Evolutionary conservation across 352 stramenopile genomes (phyloP).

Genomic region (Nothophytophthora sp.): DNA sequence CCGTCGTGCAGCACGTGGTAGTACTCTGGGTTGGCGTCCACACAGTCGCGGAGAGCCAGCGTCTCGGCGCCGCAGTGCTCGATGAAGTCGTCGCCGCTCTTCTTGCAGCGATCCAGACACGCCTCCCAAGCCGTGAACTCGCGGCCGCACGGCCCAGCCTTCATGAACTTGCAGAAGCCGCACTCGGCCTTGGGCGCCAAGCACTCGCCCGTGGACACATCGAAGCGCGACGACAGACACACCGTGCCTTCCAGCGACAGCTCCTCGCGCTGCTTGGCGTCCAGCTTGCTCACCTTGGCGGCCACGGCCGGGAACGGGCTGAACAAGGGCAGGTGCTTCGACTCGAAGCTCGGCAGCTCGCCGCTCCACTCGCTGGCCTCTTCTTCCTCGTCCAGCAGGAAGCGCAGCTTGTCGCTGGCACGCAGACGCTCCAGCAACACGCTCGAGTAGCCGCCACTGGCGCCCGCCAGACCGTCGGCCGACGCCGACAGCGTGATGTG

Average conservation of each 20-base stretch:
- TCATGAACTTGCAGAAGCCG: slow-evolving; percentile 92
- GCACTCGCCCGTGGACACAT: slow-evolving; percentile 51
- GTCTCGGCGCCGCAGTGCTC: slow-evolving; percentile 78
- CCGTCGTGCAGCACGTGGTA: slow-evolving; percentile 83
- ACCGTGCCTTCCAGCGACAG: slow-evolving; percentile 59
- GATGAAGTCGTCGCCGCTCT: slow-evolving; percentile 75
- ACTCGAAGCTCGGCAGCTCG: slow-evolving; percentile 72
- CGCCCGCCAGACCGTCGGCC: slow-evolving; percentile 36
- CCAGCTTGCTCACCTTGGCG: slow-evolving; percentile 36
- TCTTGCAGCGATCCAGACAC: slow-evolving; percentile 80
- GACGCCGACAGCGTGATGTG: slow-evolving; percentile 67
- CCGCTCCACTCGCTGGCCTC: slow-evolving; percentile 44
- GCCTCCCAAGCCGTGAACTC: slow-evolving; percentile 85
- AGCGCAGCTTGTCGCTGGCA: slow-evolving; percentile 56
- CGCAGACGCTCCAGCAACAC: slow-evolving; percentile 80
- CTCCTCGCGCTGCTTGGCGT: slow-evolving; percentile 16
- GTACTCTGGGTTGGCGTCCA: slow-evolving; percentile 89
- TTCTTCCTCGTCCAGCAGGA: slow-evolving; percentile 43
- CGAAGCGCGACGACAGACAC: slow-evolving; percentile 70
- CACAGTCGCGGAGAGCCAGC: slow-evolving; percentile 78
- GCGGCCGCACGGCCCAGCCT: slow-evolving; percentile 78
- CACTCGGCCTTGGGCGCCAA: slow-evolving; percentile 77
- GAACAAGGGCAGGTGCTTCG: slow-evolving; percentile 72
- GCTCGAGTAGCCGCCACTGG: slow-evolving; percentile 61
- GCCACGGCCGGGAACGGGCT: slow-evolving; percentile 70